Evolutionary conservation across 169 alveolate species (phyloP), one percentile per base, ranked within the genome.

Genomic region (Eimeria zaria): DNA sequence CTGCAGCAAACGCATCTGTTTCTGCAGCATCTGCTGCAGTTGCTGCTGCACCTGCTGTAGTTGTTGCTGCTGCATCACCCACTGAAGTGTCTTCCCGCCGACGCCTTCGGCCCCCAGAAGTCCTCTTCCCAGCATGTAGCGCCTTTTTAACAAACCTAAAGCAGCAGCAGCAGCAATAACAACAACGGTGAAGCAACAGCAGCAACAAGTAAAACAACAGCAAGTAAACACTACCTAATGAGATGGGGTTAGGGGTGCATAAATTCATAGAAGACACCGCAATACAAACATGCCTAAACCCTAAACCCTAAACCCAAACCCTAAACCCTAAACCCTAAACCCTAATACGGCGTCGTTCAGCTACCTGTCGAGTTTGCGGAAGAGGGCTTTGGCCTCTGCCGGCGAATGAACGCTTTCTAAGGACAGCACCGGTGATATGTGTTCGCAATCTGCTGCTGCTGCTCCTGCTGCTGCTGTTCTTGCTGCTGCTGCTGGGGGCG

Each of bases 341-440:
- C 51, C 81, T 36, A 36, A 71, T 30, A 58, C 85, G 11, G 22
- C 24, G 24, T 36, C 53, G 22, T 4, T 11, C 11, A 22, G 48
- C 39, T 80, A 80, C 89, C 89, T 80, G n/a, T 80, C 89, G 69
- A 80, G 89, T 30, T 51, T 41, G 67, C 60, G 69, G 69, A 80
- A 80, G 24, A 80, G 89, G 71, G 30, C 9, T 3, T 46, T 48
- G 71, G 89, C 89, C 89, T 80, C 89, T 51, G 69, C 24, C 12
- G 89, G 89, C 27, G 71, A 46, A 51, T 80, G 89, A 8, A 80
- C 89, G n/a, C 89, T 80, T 30, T 80, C 89, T 33, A 80, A 55
- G 18, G 89, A 80, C 8, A 80, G 89, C 39, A 80, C 89, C 18
- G 89, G 89, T 1, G 89, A 46, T 46, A 80, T 0, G 60, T 80